Percentiles rank a stretch among this genome's conserved stretches.
Evolutionary conservation across 805 yeast species (phyloP).

Genomic region (Candida pseudofarinosa): DNA sequence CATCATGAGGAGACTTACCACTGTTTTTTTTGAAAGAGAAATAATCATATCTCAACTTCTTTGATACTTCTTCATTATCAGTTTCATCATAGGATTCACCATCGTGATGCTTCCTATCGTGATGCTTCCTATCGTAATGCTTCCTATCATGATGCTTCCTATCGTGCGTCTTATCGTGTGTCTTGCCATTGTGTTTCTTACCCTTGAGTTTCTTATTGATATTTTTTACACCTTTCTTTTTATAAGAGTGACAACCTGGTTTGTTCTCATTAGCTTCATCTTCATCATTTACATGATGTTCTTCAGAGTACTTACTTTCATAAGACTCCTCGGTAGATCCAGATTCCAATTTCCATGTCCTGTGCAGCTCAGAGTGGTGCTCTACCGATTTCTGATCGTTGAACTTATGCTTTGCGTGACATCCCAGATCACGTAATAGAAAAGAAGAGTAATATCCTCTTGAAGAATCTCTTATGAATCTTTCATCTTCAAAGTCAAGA

Average conservation of each 20-base stretch:
- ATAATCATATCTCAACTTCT: not conserved
- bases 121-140: not conserved
- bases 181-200: not conserved
- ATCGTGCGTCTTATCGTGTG: not conserved
- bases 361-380: not conserved
- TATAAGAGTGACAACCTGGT: not conserved
- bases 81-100: not conserved
- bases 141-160: not conserved
- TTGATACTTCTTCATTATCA: not conserved
- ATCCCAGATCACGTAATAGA: not conserved
- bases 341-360: not conserved
- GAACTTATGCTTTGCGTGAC: too few relatives aligned
- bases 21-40: not conserved
- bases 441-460: slow-evolving; percentile 15
- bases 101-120: not conserved
- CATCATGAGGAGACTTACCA: not conserved
- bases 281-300: not conserved
- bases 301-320: not conserved
- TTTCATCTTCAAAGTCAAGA: slow-evolving; percentile 11
- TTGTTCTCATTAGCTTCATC: not conserved
- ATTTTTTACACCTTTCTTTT: not conserved
- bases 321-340: not conserved
- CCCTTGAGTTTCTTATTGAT: not conserved
- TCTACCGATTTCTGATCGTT: not conserved
- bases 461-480: slow-evolving; percentile 13